Percentiles rank a stretch among this genome's conserved stretches.
phyloP scores from a whole-genome alignment of 192 early-diverging fungal genomes.

The Coemansia erecta region DNA sequence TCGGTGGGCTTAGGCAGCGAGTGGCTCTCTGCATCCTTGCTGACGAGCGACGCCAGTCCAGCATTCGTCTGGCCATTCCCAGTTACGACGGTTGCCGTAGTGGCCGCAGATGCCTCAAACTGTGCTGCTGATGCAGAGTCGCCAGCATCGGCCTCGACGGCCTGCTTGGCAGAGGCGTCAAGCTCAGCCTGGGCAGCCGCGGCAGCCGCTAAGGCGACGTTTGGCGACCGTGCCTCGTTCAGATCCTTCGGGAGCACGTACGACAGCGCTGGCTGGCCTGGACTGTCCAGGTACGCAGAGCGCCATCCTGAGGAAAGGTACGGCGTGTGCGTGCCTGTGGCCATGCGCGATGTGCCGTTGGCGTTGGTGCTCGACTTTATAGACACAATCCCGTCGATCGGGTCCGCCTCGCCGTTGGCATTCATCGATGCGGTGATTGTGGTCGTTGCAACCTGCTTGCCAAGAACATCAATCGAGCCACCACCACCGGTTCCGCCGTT shows the following conservation, averaged over 20 bases:
- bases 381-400: constrained; percentile 52
- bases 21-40: too few species aligned
- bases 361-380: constrained; percentile 33
- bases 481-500: background rate
- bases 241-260: constrained; percentile 46
- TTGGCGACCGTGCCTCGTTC: constrained; percentile 36
- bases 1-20: background rate
- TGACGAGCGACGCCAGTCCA: too few species aligned
- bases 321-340: constrained; percentile 41
- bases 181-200: constrained; percentile 7
- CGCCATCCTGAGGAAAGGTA: constrained; percentile 32
- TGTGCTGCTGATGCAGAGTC: background rate
- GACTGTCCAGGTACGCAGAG: constrained; percentile 33
- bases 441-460: constrained; percentile 24
- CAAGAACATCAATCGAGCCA: background rate
- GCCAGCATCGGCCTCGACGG: background rate
- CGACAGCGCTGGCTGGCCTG: constrained; percentile 13
- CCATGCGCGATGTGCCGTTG: constrained; percentile 21
- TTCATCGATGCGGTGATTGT: constrained; percentile 52
- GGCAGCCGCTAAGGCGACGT: constrained; percentile 20
- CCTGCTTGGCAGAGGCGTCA: background rate
- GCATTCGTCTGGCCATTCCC: too few species aligned
- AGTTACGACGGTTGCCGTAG: too few species aligned
- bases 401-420: constrained; percentile 50
- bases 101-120: too few species aligned